These are phyloP conservation scores for Diaporthe batatas DNA, from an alignment of 2,329 filamentous ascomycete genomes.

Conservation along the genomic window DNA sequence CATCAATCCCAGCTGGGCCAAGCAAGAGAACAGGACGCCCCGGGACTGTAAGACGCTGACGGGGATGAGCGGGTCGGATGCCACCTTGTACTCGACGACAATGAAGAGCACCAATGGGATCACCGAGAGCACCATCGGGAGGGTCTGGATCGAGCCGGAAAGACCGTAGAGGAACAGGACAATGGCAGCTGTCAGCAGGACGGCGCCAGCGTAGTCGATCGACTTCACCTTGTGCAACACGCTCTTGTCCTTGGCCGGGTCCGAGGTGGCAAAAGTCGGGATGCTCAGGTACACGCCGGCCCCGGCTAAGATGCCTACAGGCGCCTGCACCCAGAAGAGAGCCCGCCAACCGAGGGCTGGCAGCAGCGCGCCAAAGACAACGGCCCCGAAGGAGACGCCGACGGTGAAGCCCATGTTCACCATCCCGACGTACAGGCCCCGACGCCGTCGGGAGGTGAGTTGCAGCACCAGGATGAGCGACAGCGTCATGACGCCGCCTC, in stretches of 20 bases:
- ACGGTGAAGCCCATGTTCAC: slow-evolving; percentile 80
- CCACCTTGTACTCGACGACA: slow-evolving; percentile 73
- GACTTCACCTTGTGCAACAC: slow-evolving; percentile 68
- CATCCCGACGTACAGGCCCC: slow-evolving; percentile 81
- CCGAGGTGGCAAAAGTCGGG: slow-evolving; percentile 58
- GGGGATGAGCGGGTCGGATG: slow-evolving; percentile 81
- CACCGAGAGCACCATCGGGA: slow-evolving; percentile 72
- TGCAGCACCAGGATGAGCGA: slow-evolving; percentile 83
- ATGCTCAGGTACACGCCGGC: slow-evolving; percentile 75
- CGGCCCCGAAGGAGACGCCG: slow-evolving; percentile 78
- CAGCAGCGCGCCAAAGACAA: slow-evolving; percentile 76
- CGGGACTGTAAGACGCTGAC: slow-evolving; percentile 77
- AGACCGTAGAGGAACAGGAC: slow-evolving; percentile 79
- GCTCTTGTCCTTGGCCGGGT: slow-evolving; percentile 56
- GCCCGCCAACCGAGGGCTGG: slow-evolving; percentile 69
- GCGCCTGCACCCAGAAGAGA: slow-evolving; percentile 80
- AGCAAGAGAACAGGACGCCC: slow-evolving; percentile 78
- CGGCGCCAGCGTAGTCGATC: slow-evolving; percentile 82
- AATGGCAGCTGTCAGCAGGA: slow-evolving; percentile 75
- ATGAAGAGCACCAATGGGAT: slow-evolving; percentile 66
- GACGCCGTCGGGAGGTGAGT: slow-evolving; percentile 73
- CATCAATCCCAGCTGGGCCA: slow-evolving; percentile 84
- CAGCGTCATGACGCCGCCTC: slow-evolving; percentile 79
- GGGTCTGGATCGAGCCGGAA: slow-evolving; percentile 70
- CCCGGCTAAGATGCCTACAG: slow-evolving; percentile 72